Evolutionary conservation across 352 stramenopile species (phyloP).

Genomic region (Globisporangium mamillatum): DNA sequence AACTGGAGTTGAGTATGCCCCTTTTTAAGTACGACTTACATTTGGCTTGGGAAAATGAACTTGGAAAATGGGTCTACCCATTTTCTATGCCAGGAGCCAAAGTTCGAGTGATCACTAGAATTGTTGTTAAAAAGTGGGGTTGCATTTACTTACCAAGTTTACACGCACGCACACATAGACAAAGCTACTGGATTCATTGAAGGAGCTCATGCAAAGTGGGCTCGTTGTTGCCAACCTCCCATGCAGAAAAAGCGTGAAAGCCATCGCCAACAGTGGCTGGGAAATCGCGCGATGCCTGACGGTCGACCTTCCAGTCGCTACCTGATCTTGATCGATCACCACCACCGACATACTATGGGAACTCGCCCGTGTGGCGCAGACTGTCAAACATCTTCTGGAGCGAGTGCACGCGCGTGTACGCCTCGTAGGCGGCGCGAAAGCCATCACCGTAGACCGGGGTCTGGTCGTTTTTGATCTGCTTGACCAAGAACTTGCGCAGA

Average conservation of each 20-base stretch:
- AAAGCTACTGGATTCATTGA: too few species aligned
- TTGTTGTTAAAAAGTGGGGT: too few species aligned
- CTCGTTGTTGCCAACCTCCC: too few species aligned
- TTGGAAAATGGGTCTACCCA: not conserved
- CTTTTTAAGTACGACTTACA: not conserved
- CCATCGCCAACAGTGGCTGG: too few species aligned
- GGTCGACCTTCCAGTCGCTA: too few species aligned
- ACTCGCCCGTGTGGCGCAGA: conserved; percentile 41
- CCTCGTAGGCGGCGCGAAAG: conserved; percentile 55
- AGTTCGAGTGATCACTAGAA: too few species aligned
- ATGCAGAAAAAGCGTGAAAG: too few species aligned
- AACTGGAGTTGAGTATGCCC: not conserved
- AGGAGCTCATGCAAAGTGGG: too few species aligned
- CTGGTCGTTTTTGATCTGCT: conserved; percentile 57
- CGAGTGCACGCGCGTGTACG: conserved; percentile 65
- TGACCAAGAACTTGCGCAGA: conserved; percentile 64
- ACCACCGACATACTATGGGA: conserved; percentile 27
- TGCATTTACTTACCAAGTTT: too few species aligned
- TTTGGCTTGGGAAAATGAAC: not conserved
- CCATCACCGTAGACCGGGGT: conserved; percentile 66
- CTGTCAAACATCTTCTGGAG: conserved; percentile 65
- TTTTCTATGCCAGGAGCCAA: too few species aligned
- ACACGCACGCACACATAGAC: too few species aligned
- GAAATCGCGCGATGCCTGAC: too few species aligned
- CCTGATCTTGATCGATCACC: not conserved